These are phyloP conservation scores for Ogataea sp. DNA, from an alignment of 805 yeast genomes.

Conservation along the genomic window DNA sequence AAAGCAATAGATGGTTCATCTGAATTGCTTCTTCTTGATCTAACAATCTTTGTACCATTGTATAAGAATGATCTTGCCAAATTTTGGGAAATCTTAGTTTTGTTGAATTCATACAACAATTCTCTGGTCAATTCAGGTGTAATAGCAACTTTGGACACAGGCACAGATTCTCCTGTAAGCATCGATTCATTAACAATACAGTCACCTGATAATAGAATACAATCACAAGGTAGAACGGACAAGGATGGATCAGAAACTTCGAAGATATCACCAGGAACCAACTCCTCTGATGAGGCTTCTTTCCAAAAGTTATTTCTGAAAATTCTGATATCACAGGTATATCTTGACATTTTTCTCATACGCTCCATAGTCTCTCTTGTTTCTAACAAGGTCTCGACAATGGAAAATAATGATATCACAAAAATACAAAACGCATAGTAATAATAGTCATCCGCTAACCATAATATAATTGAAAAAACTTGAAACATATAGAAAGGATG, in stretches of 20 bases:
- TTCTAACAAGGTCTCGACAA: slow-evolving; percentile 75
- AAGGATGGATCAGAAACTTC: slow-evolving; percentile 86
- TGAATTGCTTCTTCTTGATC: slow-evolving; percentile 53
- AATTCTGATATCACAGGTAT: slow-evolving; percentile 77
- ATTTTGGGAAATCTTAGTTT: slow-evolving; percentile 49
- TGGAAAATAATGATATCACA: slow-evolving; percentile 73
- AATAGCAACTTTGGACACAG: slow-evolving; percentile 77
- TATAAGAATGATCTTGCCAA: slow-evolving; percentile 72
- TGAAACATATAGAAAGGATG: slow-evolving; percentile 97
- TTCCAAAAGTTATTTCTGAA: slow-evolving; percentile 93
- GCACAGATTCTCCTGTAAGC: slow-evolving; percentile 98
- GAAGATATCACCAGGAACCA: slow-evolving; percentile 94
- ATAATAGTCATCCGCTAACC: slow-evolving; percentile 89
- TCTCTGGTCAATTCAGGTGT: slow-evolving; percentile 49
- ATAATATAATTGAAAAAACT: slow-evolving; percentile 79
- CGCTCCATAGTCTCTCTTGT: slow-evolving; percentile 70
- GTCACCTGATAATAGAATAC: slow-evolving; percentile 80
- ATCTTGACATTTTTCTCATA: slow-evolving; percentile 63
- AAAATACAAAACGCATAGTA: slow-evolving; percentile 93
- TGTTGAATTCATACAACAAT: slow-evolving; percentile 47
- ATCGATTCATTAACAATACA: slow-evolving; percentile 96
- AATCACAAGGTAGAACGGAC: slow-evolving; percentile 76
- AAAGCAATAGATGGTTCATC: slow-evolving; percentile 80
- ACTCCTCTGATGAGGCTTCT: slow-evolving; percentile 61
- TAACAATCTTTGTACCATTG: slow-evolving; percentile 82